Conservation (phyloP, 2,329 filamentous ascomycete species). For the Hymenoscyphus fructigenus region DNA sequence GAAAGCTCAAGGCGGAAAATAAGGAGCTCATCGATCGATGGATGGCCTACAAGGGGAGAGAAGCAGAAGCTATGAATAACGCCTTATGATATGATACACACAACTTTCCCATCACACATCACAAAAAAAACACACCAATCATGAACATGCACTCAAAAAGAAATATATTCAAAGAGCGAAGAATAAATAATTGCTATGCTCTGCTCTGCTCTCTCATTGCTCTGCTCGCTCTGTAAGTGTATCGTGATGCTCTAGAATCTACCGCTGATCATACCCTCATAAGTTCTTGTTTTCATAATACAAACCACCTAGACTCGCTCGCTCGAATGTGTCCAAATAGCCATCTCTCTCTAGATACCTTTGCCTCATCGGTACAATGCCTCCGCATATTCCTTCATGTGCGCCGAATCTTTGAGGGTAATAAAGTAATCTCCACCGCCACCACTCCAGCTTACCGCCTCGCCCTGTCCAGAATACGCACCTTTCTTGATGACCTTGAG, state of each 20-base stretch:
- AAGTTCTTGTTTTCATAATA: slow-evolving; percentile 6
- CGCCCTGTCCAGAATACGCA: slow-evolving; percentile 62
- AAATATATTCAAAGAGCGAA: background rate
- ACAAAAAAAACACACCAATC: background rate
- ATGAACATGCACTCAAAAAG: background rate
- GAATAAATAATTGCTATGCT: background rate
- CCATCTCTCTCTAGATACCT: background rate
- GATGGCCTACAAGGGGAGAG: slow-evolving; percentile 83
- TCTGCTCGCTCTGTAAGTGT: slow-evolving; percentile 7
- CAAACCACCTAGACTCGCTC: background rate
- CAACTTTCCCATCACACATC: slow-evolving; percentile 32
- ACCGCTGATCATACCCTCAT: slow-evolving; percentile 13
- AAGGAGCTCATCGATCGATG: slow-evolving; percentile 85
- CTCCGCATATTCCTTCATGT: slow-evolving; percentile 17
- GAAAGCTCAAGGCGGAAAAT: slow-evolving; percentile 77
- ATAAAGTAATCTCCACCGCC: slow-evolving; percentile 84
- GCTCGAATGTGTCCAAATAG: background rate
- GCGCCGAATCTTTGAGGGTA: slow-evolving; percentile 59
- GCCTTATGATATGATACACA: slow-evolving; percentile 28
- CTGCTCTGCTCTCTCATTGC: background rate
- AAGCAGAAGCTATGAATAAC: slow-evolving; percentile 83
- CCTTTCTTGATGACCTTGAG: slow-evolving; percentile 72
- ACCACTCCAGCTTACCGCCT: slow-evolving; percentile 86
- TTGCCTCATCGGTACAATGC: background rate
- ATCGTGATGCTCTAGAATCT: slow-evolving; percentile 9